phyloP scores from a whole-genome alignment of 2,329 filamentous ascomycete species.

The Pochonia chlamydosporia region DNA sequence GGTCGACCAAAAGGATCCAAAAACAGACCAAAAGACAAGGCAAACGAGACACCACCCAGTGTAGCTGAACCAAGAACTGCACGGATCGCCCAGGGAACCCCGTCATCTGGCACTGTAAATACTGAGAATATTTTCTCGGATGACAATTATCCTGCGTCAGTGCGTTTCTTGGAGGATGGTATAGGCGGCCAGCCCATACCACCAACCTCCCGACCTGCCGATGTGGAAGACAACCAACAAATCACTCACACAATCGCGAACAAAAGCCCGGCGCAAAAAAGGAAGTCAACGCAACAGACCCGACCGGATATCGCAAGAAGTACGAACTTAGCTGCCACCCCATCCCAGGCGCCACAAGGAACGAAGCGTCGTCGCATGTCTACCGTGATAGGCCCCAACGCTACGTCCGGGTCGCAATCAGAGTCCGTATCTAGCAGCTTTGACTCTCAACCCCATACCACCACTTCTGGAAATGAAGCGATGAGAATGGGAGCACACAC shows the following conservation, averaged over 20 bases:
- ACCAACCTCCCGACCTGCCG: neutral
- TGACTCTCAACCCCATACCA: neutral
- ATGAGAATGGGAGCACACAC: neutral
- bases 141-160: neutral
- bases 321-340: neutral
- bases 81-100: neutral
- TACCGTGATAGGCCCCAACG: neutral
- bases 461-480: neutral
- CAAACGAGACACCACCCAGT: neutral
- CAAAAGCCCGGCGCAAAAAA: slow-evolving; percentile 1
- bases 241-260: neutral
- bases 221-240: too few species aligned
- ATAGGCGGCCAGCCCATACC: neutral
- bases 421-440: neutral
- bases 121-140: neutral
- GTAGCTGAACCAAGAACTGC: neutral
- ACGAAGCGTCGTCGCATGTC: slow-evolving; percentile 2
- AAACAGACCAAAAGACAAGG: slow-evolving; percentile 30
- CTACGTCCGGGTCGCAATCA: neutral
- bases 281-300: neutral
- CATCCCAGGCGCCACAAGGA: neutral
- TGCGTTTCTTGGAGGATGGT: neutral
- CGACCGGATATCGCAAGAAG: neutral
- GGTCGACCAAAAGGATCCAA: slow-evolving; percentile 42
- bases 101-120: neutral